A percentile compares a stretch with the other conserved stretches of the same genome.
Conservation (phyloP, 2,329 filamentous ascomycete genomes). For the Cladosporium sp. region DNA sequence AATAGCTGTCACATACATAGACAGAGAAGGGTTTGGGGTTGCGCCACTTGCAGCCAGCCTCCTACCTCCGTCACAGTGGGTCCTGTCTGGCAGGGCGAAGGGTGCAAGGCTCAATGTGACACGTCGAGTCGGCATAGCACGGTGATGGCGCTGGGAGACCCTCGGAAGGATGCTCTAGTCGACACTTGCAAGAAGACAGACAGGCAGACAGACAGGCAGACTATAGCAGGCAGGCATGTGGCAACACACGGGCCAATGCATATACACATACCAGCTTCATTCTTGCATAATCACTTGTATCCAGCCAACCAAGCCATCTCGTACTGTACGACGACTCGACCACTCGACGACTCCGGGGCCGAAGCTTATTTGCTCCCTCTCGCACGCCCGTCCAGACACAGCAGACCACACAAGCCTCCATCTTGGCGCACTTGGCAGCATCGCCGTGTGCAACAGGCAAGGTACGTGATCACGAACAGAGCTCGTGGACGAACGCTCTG, state of each 20-base stretch:
- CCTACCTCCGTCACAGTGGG: background rate
- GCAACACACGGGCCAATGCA: background rate
- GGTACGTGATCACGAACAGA: constrained; percentile 16
- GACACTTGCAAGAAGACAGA: background rate
- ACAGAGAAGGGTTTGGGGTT: background rate
- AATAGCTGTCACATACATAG: background rate
- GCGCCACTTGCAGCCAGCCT: background rate
- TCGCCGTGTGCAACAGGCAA: constrained; percentile 15
- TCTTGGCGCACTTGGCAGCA: constrained; percentile 17
- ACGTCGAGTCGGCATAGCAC: background rate
- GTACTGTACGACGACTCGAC: background rate
- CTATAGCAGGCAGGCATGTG: background rate
- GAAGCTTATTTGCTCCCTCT: constrained; percentile 1
- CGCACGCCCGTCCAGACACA: background rate
- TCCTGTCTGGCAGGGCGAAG: background rate
- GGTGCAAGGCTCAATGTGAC: background rate
- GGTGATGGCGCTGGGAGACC: background rate
- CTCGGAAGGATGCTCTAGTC: constrained; percentile 7
- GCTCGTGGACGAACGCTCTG: background rate
- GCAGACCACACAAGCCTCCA: constrained; percentile 11
- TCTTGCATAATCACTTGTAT: background rate
- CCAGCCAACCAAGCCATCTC: background rate
- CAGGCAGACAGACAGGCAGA: background rate
- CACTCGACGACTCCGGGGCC: background rate
- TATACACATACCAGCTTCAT: background rate